Percentiles rank a stretch among this genome's conserved stretches.
phyloP scores from a whole-genome alignment of 305 asterid genomes.

The Ilex paraguariensis region DNA sequence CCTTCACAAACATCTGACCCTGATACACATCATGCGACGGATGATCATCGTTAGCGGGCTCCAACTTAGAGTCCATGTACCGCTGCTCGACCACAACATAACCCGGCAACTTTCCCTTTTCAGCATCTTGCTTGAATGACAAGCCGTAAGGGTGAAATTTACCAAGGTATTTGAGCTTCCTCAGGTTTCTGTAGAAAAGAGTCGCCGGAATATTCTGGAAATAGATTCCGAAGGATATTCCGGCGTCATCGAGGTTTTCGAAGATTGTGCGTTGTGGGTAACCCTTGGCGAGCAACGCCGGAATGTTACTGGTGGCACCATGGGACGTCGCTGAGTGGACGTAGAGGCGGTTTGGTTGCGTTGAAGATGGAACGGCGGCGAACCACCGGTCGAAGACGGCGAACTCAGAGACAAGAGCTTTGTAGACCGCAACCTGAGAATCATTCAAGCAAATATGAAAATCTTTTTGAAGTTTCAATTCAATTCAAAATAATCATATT shows the following conservation, averaged over 20 bases:
- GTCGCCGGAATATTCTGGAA: conserved; percentile 81
- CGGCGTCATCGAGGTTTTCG: conserved; percentile 58
- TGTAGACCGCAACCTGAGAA: conserved; percentile 60
- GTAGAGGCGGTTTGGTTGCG: conserved; percentile 89
- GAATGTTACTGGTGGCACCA: conserved; percentile 77
- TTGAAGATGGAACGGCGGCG: conserved; percentile 84
- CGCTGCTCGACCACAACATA: conserved; percentile 89
- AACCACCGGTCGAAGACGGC: conserved; percentile 93
- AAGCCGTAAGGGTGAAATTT: conserved; percentile 53
- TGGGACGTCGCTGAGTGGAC: conserved; percentile 92
- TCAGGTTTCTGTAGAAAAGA: conserved; percentile 49
- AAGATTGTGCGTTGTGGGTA: conserved; percentile 84
- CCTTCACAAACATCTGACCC: conserved; percentile 85
- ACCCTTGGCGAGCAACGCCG: conserved; percentile 49
- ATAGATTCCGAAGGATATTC: conserved; percentile 61
- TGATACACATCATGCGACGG: conserved; percentile 85
- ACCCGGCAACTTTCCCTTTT: conserved; percentile 50
- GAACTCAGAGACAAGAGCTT: conserved; percentile 64
- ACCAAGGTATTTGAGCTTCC: conserved; percentile 53
- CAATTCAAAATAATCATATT: too few species aligned
- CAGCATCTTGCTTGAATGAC: conserved; percentile 56
- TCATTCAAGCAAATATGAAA: too few species aligned
- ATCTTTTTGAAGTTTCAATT: too few species aligned
- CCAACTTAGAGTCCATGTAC: conserved; percentile 54
- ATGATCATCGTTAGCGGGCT: conserved; percentile 83